Base-by-base conservation (phyloP, 2,329 filamentous ascomycete genomes). In the Didymella lethalis region DNA sequence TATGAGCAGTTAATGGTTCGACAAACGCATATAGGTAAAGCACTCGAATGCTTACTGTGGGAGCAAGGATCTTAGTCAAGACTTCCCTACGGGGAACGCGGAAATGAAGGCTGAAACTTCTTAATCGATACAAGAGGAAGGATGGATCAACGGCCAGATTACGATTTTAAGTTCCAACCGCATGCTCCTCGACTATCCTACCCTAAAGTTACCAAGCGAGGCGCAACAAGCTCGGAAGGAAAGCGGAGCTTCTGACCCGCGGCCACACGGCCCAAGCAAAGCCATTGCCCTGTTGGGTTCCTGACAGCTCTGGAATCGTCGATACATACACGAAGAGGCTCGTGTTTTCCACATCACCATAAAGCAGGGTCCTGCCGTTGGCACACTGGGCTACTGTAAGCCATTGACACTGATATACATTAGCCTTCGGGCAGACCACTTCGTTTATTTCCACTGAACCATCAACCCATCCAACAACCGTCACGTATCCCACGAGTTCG, bases 1-100 rank as follows among this genome's bases (percentile, higher is more conserved):
- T 62, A 48, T 67, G 68, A 59, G 65, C 65, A 67, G 70, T 66
- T 64, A 43, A 69, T 72, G 63, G 64, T 68, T 59, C 67, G 65
- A 72, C 64, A 34, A 56, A 34, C 45, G 50, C 62, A 62, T 55
- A 54, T 40, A 8, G 18, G 16, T 7, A 51, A 49, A 31, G 46
- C 29, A 12, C 48, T 48, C 44, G 41, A 51, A 48, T 47, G 56
- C 50, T 43, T 50, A 61, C 51, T 54, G 18, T 54, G 49, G 38
- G 16, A 43, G 25, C 44, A 41, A 32, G 51, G 48, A 54, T 58
- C 56, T 48, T 57, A 61, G 52, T 59, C 34, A 57, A 62, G 62
- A 44, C 45, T 8, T 32, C 45, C 43, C 14, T 32, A 55, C 53
- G 61, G 62, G 65, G 60, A 54, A 59, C 60, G 48, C 63, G 63